Base-by-base conservation (phyloP, 2,329 filamentous ascomycete genomes). In the Lecanosticta acicola region DNA sequence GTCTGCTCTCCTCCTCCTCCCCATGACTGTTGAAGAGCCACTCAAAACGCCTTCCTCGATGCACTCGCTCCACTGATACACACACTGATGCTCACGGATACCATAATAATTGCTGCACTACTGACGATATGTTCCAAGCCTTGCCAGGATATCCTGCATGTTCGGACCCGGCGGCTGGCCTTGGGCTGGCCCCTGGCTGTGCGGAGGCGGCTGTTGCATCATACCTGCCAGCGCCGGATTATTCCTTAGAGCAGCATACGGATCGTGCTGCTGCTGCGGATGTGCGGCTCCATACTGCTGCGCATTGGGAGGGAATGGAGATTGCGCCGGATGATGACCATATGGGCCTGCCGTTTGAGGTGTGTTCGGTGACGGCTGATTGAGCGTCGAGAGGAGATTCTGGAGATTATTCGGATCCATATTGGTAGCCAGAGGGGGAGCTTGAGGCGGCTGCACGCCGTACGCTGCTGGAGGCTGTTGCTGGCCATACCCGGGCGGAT, bases 121-220 rank as follows among this genome's bases (percentile, higher is more conserved):
- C 24, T 29, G 35, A 13, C 39, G 38, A 49, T 63, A 63, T 11
- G 48, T 79, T 38, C 82, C 78, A 48, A 88, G 68, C 58, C 86
- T 81, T 11, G 83, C 81, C 78, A 89, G 84, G 41, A 89, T 86
- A 57, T 85, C 84, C 62, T 84, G 78, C 56, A 88, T 81, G 55
- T 75, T 70, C 29, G 69, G 66, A n/a, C n/a, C n/a, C 48, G 67
- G 44, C 34, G 5, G 42, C 35, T 32, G 59, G 51, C 29, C 38
- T 14, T 36, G 39, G 21, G 17, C n/a, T 32, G 17, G 38, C 14
- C 3, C 38, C 11, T 17, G 45, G 14, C 35, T 34, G 33, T 36
- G 47, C 42, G 8, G 45, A 29, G 19, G 49, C 32, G 61, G 60
- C 24, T 57, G 60, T 43, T 63, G 65, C 24, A 7, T 57, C 58